These are phyloP conservation scores for Nitzschia sp. DNA, from an alignment of 108 stramenopile genomes.

Conservation along the genomic window DNA sequence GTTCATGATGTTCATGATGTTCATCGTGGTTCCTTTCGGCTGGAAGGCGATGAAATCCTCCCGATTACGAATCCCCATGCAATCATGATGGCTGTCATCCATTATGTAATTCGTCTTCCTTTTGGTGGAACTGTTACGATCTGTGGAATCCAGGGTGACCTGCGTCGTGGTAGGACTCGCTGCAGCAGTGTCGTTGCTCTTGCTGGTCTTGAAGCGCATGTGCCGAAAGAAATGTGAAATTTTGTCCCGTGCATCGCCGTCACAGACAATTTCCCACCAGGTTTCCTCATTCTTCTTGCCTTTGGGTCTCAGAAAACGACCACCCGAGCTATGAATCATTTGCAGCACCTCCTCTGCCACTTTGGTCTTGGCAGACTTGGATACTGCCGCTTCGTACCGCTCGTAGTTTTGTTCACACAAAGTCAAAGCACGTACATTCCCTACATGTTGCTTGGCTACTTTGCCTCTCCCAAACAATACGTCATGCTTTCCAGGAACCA, in stretches of 20 bases:
- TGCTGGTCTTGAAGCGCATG: slow-evolving; percentile 11
- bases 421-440: slow-evolving; percentile 6
- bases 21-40: too few relatives aligned
- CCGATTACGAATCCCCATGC: too few relatives aligned
- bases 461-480: slow-evolving; percentile 20
- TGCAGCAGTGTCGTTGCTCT: background rate
- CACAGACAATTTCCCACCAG: slow-evolving; percentile 7
- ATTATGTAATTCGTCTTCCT: too few relatives aligned
- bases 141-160: too few relatives aligned
- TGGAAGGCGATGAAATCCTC: too few relatives aligned
- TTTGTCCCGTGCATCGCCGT: slow-evolving; percentile 19
- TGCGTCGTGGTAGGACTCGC: too few relatives aligned
- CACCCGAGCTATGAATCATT: slow-evolving; percentile 2
- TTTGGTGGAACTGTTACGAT: too few relatives aligned
- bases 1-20: too few relatives aligned
- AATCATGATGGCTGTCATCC: too few relatives aligned
- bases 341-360: background rate
- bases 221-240: slow-evolving; percentile 18
- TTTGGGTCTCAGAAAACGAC: slow-evolving; percentile 19
- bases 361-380: slow-evolving; percentile 12
- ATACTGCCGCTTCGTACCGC: background rate
- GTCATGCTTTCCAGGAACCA: slow-evolving; percentile 4
- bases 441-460: background rate
- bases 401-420: slow-evolving; percentile 7
- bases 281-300: background rate